Evolutionary conservation across 2,329 filamentous ascomycete genomes (phyloP).

Genomic region (Xylariaceae sp.): DNA sequence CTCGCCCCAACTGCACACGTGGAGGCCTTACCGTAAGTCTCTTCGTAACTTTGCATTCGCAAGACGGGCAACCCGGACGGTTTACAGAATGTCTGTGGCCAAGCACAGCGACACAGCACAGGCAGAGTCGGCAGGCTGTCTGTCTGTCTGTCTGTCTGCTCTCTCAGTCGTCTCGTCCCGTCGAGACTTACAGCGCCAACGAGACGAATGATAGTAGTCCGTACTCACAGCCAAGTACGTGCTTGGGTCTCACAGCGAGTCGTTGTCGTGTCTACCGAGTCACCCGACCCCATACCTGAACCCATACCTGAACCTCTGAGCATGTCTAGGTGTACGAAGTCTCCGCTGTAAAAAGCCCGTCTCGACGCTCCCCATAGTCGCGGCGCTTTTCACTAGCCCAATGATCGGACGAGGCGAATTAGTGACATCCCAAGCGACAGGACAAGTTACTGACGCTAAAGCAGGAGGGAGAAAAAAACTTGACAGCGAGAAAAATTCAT

Average conservation of each 20-base stretch:
- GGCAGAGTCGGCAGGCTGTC: background rate
- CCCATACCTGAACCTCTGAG: slow-evolving; percentile 1
- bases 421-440: slow-evolving; percentile 15
- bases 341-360: slow-evolving; percentile 13
- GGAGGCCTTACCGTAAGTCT: background rate
- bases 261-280: slow-evolving; percentile 15
- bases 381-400: slow-evolving; percentile 13
- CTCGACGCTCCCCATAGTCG: slow-evolving; percentile 4
- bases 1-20: slow-evolving; percentile 3
- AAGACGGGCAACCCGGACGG: background rate
- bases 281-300: slow-evolving; percentile 16
- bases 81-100: background rate
- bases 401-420: slow-evolving; percentile 12
- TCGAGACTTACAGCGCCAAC: slow-evolving; percentile 1
- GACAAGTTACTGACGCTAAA: background rate
- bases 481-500: slow-evolving; percentile 19
- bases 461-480: background rate
- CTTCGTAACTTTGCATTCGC: background rate
- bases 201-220: background rate
- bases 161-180: background rate
- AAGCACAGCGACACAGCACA: background rate
- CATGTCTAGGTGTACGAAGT: slow-evolving; percentile 11
- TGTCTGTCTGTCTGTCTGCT: background rate
- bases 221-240: background rate
- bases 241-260: slow-evolving; percentile 13